Percentiles rank a stretch among this genome's conserved stretches.
Evolutionary conservation across 1,284 basidiomycete genomes (phyloP).

Genomic region (Cutaneotrichosporon mucoides): DNA sequence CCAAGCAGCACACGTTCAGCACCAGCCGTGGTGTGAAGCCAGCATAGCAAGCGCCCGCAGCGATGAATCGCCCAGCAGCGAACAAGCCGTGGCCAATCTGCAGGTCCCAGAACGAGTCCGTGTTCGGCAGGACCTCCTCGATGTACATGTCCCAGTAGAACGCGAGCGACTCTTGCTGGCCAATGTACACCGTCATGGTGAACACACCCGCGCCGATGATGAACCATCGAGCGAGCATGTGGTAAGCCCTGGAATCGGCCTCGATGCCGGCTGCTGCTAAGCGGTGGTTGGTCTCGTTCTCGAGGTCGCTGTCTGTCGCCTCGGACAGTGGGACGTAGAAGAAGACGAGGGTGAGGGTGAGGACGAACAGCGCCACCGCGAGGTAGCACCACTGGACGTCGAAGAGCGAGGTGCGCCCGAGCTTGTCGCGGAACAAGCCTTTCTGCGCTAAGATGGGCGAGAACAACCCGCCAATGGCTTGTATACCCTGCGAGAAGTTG

Average conservation of each 20-base stretch:
- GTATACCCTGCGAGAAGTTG: conserved; percentile 46
- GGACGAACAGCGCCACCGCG: conserved; percentile 44
- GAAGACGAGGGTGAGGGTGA: conserved; percentile 43
- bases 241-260: conserved; percentile 13
- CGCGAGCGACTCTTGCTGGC: conserved; percentile 43
- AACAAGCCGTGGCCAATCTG: conserved; percentile 36
- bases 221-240: conserved; percentile 22
- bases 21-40: conserved; percentile 40
- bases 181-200: conserved; percentile 39
- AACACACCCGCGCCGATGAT: conserved; percentile 26
- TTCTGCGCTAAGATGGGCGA: conserved; percentile 41
- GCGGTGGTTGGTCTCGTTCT: conserved; percentile 31
- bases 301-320: conserved; percentile 40
- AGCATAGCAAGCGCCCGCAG: conserved; percentile 31
- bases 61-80: conserved; percentile 37
- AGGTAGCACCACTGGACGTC: conserved; percentile 49
- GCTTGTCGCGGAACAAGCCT: conserved; percentile 34
- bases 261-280: conserved; percentile 25
- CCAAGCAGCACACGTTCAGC: conserved; percentile 31
- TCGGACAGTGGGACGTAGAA: conserved; percentile 46
- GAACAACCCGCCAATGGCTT: conserved; percentile 39
- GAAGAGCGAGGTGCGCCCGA: conserved; percentile 30
- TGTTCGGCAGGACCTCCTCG: conserved; percentile 18
- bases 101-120: conserved; percentile 30
- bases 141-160: conserved; percentile 32